Evolutionary conservation across 345 rosid genomes (phyloP).

Genomic region (Gossypium ekmanianum): DNA sequence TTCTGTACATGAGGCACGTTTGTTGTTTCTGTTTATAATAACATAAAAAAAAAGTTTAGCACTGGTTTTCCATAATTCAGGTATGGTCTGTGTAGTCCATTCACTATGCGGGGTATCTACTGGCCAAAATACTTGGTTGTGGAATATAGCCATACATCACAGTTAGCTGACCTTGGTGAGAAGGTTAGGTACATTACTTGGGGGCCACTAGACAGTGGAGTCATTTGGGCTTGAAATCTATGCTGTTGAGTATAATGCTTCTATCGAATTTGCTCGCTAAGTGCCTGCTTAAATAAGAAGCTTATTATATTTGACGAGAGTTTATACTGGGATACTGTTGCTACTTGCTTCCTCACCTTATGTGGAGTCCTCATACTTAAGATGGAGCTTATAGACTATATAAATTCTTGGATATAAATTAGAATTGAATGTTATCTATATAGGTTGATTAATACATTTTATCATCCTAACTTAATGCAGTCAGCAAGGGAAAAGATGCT

Average conservation of each 20-base stretch:
- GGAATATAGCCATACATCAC: neutral
- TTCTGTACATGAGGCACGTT: conserved; percentile 66
- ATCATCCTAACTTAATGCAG: conserved; percentile 37
- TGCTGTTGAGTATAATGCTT: neutral
- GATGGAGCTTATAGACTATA: neutral
- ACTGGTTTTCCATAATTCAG: neutral
- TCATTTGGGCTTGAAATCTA: neutral
- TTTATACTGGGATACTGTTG: neutral
- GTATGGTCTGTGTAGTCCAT: neutral
- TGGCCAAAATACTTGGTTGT: conserved; percentile 12
- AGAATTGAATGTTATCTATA: neutral
- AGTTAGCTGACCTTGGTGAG: neutral
- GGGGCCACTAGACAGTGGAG: neutral
- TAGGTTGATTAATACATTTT: neutral
- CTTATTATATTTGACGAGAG: neutral
- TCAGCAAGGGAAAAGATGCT: conserved; percentile 61
- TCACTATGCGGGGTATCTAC: neutral
- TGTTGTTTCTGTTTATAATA: conserved; percentile 12
- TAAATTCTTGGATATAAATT: neutral
- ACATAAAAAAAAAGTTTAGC: neutral
- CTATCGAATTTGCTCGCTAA: neutral
- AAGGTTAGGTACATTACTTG: neutral
- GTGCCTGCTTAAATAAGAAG: neutral
- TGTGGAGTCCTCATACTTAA: neutral
- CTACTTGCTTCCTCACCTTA: no score